Evolutionary conservation across 2,329 filamentous ascomycete genomes (phyloP).

Genomic region (Dactylonectria macrodidyma): DNA sequence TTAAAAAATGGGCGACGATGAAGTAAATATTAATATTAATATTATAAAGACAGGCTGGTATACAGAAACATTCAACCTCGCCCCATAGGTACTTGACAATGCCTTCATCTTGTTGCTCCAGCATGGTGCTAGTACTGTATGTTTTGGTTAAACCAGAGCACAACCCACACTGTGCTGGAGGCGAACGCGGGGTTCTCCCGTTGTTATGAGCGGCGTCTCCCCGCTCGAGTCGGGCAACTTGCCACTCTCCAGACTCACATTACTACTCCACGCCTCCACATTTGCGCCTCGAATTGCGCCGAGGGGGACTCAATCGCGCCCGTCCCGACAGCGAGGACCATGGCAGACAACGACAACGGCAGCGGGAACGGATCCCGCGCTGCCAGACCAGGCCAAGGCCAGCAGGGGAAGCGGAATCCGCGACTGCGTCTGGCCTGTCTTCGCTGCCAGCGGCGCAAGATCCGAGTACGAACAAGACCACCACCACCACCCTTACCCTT

Average conservation of each 20-base stretch:
- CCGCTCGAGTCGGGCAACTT: constrained; percentile 31
- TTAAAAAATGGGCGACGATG: not conserved
- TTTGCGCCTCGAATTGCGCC: constrained; percentile 1
- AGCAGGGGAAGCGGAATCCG: constrained; percentile 43
- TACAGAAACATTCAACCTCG: not conserved
- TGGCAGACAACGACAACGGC: constrained; percentile 30
- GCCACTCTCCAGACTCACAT: constrained; percentile 24
- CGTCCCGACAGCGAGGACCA: constrained; percentile 16
- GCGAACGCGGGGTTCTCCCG: constrained; percentile 1
- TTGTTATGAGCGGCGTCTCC: constrained; percentile 35
- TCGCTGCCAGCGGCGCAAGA: constrained; percentile 65
- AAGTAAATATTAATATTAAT: not conserved
- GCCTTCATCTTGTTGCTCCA: not conserved
- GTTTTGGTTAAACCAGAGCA: not conserved
- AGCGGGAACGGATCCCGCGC: constrained; percentile 12
- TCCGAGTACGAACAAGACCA: constrained; percentile 54
- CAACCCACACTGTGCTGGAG: constrained; percentile 5
- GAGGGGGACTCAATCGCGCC: not conserved
- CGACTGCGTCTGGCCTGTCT: constrained; percentile 50
- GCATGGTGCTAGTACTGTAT: not conserved
- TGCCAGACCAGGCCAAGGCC: constrained; percentile 30
- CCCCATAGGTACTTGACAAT: not conserved
- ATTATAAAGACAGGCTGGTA: not conserved
- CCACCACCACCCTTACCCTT: too few species aligned
- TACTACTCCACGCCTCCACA: constrained; percentile 10